phyloP scores from a whole-genome alignment of 2,329 filamentous ascomycete species.

The Ceratocystis destructans region DNA sequence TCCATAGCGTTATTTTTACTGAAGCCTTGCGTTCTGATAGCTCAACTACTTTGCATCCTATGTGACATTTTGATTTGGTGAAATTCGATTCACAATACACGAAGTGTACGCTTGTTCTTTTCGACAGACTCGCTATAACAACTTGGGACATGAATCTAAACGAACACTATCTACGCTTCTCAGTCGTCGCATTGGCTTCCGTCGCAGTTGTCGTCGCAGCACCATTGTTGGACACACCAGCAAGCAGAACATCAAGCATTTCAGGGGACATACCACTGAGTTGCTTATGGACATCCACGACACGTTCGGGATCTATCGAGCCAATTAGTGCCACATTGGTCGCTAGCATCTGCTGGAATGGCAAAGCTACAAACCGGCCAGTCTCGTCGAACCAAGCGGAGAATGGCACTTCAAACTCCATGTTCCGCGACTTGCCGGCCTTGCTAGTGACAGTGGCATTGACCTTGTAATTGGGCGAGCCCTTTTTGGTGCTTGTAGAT shows the following conservation, averaged over 20 bases:
- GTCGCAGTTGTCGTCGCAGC: constrained; percentile 24
- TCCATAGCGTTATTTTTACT: neutral
- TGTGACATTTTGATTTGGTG: too few relatives aligned
- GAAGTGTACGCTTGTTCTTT: neutral
- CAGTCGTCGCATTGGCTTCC: constrained; percentile 16
- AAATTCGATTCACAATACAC: too few relatives aligned
- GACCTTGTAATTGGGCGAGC: constrained; percentile 68
- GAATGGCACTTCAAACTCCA: constrained; percentile 51
- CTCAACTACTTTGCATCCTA: too few relatives aligned
- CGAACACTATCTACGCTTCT: neutral
- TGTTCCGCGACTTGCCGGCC: constrained; percentile 29
- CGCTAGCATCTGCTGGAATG: constrained; percentile 68
- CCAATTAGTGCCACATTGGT: constrained; percentile 53
- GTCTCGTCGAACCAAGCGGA: constrained; percentile 61
- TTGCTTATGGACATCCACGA: constrained; percentile 27
- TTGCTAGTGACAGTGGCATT: constrained; percentile 43
- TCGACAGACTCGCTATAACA: neutral
- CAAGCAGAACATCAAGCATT: constrained; percentile 36
- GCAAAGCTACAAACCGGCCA: constrained; percentile 58
- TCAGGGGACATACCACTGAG: constrained; percentile 32
- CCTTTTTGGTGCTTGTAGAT: constrained; percentile 59
- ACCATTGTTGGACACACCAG: constrained; percentile 21
- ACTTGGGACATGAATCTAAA: neutral
- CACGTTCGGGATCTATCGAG: constrained; percentile 48
- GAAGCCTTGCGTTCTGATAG: neutral